Conservation (phyloP, 2,329 filamentous ascomycete species). For the Fusarium brachygibbosum region DNA sequence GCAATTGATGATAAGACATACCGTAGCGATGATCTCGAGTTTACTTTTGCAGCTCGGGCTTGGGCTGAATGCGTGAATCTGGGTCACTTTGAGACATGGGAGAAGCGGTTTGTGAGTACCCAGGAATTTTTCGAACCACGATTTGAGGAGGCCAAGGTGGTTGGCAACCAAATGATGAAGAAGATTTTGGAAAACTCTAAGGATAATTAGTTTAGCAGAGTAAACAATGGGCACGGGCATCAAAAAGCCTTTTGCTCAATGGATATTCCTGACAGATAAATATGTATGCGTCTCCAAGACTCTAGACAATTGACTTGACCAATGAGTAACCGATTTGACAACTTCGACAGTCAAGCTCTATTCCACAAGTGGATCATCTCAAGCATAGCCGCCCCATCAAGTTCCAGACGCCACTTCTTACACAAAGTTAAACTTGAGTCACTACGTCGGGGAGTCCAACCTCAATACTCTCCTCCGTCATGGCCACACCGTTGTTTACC, state of each 20-base stretch:
- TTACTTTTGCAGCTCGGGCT: slow-evolving; percentile 94
- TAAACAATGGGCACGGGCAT: background rate
- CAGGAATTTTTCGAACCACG: slow-evolving; percentile 92
- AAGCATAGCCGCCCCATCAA: background rate
- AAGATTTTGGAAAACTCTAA: slow-evolving; percentile 87
- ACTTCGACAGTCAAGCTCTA: slow-evolving; percentile 7
- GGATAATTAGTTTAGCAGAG: slow-evolving; percentile 43
- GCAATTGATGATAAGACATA: slow-evolving; percentile 92
- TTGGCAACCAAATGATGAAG: slow-evolving; percentile 98
- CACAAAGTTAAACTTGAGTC: slow-evolving; percentile 48
- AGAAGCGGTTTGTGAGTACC: slow-evolving; percentile 90
- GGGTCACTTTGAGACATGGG: slow-evolving; percentile 93
- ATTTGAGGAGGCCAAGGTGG: slow-evolving; percentile 85
- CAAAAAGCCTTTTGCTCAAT: slow-evolving; percentile 7
- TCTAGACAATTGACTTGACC: slow-evolving; percentile 15
- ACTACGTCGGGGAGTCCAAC: slow-evolving; percentile 61
- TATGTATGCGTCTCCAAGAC: slow-evolving; percentile 14
- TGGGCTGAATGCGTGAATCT: slow-evolving; percentile 96
- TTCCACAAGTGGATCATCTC: background rate
- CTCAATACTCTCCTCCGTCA: slow-evolving; percentile 69
- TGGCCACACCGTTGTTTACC: slow-evolving; percentile 65
- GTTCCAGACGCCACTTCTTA: background rate
- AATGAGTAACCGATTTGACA: background rate
- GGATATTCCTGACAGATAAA: slow-evolving; percentile 12
- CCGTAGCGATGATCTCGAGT: slow-evolving; percentile 95